Conservation (phyloP, 306 rosid genomes). For the Leucaena leucocephala region DNA sequence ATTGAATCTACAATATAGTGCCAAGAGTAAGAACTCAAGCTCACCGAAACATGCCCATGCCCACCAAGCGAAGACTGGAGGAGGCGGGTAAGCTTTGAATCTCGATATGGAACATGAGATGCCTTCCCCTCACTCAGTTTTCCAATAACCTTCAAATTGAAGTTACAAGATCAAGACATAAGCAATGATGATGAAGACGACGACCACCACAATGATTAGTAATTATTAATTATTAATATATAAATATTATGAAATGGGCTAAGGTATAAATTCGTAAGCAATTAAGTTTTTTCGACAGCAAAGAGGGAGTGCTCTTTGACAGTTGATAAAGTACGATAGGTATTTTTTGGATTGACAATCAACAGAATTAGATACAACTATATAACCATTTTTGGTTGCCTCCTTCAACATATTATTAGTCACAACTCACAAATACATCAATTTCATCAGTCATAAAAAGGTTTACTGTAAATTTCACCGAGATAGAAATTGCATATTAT, state of each 20-base stretch:
- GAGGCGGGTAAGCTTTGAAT: conserved; percentile 99
- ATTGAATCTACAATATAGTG: conserved; percentile 19
- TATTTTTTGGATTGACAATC: not conserved
- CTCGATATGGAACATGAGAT: conserved; percentile 97
- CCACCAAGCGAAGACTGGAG: conserved; percentile 94
- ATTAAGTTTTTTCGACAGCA: not conserved
- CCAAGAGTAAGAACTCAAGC: conserved; percentile 45
- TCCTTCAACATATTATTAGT: not conserved
- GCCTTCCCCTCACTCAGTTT: conserved; percentile 98
- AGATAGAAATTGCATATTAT: conserved; percentile 29
- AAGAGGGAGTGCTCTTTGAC: not conserved
- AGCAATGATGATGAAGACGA: not conserved
- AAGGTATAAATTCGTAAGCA: not conserved
- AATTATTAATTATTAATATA: not conserved
- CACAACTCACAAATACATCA: not conserved
- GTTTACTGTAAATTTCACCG: conserved; percentile 13
- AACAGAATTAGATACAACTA: conserved; percentile 1
- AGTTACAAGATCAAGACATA: conserved; percentile 44
- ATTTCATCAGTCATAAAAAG: not conserved
- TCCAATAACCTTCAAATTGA: conserved; percentile 88
- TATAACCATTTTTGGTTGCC: not conserved
- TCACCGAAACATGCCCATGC: conserved; percentile 97
- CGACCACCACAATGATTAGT: not conserved
- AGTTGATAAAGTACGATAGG: not conserved
- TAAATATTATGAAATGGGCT: not conserved